These are phyloP conservation scores for Hypoxylon sp. DNA, from an alignment of 2,329 filamentous ascomycete genomes.

Conservation along the genomic window DNA sequence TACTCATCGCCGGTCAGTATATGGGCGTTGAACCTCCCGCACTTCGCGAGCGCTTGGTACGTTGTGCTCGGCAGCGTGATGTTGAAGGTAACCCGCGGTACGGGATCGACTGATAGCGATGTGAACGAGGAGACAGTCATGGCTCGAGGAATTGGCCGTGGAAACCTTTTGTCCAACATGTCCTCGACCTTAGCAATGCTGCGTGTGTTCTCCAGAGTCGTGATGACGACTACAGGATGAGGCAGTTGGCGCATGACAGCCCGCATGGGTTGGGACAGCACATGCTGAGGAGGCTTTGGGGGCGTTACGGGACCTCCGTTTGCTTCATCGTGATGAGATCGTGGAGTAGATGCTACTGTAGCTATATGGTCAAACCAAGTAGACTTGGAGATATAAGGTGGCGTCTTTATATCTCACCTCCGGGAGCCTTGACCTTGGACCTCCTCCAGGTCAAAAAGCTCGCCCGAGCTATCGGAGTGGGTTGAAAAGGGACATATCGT, in stretches of 20 bases:
- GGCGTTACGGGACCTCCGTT: neutral
- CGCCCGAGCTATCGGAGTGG: slow-evolving; percentile 18
- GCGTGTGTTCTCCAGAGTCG: slow-evolving; percentile 58
- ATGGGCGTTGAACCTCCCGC: slow-evolving; percentile 68
- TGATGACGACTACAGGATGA: slow-evolving; percentile 71
- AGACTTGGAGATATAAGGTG: slow-evolving; percentile 3
- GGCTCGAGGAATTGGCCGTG: slow-evolving; percentile 58
- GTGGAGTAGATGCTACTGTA: slow-evolving; percentile 14
- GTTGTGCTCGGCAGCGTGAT: slow-evolving; percentile 70
- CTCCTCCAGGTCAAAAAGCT: slow-evolving; percentile 25
- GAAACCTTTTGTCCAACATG: slow-evolving; percentile 19
- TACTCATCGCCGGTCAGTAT: slow-evolving; percentile 63
- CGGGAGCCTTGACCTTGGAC: slow-evolving; percentile 14
- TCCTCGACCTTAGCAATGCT: slow-evolving; percentile 42
- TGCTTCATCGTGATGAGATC: neutral
- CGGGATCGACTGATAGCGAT: slow-evolving; percentile 67
- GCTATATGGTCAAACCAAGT: slow-evolving; percentile 5
- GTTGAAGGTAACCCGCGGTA: slow-evolving; percentile 70
- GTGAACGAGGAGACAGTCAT: slow-evolving; percentile 75
- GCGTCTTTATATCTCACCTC: slow-evolving; percentile 21
- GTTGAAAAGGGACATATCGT: slow-evolving; percentile 26
- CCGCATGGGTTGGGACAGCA: slow-evolving; percentile 65
- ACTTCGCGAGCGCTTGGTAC: slow-evolving; percentile 64
- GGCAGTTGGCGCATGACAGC: slow-evolving; percentile 68
- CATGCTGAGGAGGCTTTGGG: slow-evolving; percentile 18